phyloP scores from a whole-genome alignment of 2,329 filamentous ascomycete species.

The Stylonectria norvegica region DNA sequence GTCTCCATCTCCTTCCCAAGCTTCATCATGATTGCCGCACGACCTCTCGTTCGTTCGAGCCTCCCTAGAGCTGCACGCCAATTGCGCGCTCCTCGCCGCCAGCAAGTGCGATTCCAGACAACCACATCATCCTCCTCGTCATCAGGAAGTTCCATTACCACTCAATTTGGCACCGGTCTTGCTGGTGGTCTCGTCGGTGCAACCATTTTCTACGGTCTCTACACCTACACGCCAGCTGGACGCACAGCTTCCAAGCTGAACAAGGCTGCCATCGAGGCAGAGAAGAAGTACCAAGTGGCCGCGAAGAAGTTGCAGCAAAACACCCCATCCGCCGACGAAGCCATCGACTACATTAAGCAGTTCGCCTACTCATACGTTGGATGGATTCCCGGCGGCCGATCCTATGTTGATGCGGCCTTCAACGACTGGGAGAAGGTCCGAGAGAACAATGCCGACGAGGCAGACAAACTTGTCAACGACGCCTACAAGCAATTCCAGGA shows the following conservation, averaged over 20 bases:
- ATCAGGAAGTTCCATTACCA: conserved; percentile 25
- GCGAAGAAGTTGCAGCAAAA: conserved; percentile 58
- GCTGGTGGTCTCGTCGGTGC: conserved; percentile 44
- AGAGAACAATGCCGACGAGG: conserved; percentile 64
- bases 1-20: neutral
- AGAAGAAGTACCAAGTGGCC: conserved; percentile 58
- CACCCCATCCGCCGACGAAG: conserved; percentile 64
- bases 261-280: conserved; percentile 51
- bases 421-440: conserved; percentile 67
- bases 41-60: conserved; percentile 27
- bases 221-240: conserved; percentile 44
- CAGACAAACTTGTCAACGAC: conserved; percentile 64
- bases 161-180: conserved; percentile 40
- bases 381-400: conserved; percentile 67
- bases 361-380: conserved; percentile 66
- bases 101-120: conserved; percentile 41
- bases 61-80: conserved; percentile 28
- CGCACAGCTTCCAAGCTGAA: conserved; percentile 41
- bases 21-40: conserved; percentile 30
- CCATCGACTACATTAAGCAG: conserved; percentile 61
- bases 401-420: conserved; percentile 67
- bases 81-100: conserved; percentile 23
- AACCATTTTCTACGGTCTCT: conserved; percentile 40
- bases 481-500: conserved; percentile 66
- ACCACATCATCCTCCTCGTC: conserved; percentile 28